phyloP scores from a whole-genome alignment of 1,139 yeast species.

The Diutina scorzettiae region DNA sequence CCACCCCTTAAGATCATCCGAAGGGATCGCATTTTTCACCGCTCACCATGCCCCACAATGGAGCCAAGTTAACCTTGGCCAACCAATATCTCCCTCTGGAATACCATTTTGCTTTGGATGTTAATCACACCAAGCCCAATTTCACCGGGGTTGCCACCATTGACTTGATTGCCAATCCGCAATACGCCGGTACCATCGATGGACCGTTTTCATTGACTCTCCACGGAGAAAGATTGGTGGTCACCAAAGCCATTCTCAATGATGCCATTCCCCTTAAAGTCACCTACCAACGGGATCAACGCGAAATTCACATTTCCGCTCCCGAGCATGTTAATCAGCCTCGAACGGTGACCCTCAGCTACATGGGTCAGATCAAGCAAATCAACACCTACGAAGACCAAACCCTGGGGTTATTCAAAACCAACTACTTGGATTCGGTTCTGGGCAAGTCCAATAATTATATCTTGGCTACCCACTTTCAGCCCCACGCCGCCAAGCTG shows the following conservation, averaged over 20 bases:
- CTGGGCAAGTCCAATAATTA: slow-evolving; percentile 36
- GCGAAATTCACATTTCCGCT: slow-evolving; percentile 18
- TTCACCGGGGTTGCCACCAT: slow-evolving; percentile 36
- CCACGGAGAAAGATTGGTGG: slow-evolving; percentile 29
- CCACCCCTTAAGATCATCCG: no score
- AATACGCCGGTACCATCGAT: slow-evolving; percentile 13
- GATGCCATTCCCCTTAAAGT: slow-evolving; percentile 6
- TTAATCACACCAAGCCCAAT: slow-evolving; percentile 43
- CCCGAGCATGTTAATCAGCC: background rate
- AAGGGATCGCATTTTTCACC: no score
- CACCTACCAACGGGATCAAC: slow-evolving; percentile 24
- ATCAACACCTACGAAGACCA: slow-evolving; percentile 43
- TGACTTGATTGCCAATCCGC: slow-evolving; percentile 17
- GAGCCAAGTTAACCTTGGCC: slow-evolving; percentile 12
- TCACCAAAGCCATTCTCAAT: slow-evolving; percentile 18
- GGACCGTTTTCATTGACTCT: slow-evolving; percentile 19
- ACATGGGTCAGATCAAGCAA: slow-evolving; percentile 45
- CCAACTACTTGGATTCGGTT: slow-evolving; percentile 42
- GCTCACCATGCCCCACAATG: background rate
- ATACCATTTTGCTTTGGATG: slow-evolving; percentile 29
- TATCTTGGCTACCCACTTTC: slow-evolving; percentile 57
- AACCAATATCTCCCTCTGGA: slow-evolving; percentile 29
- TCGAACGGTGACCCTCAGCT: slow-evolving; percentile 13
- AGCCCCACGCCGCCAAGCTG: slow-evolving; percentile 49
- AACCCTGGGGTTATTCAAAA: slow-evolving; percentile 58